Base-by-base conservation (phyloP, 768 basidiomycete species). In the Serpula lacrymans region DNA sequence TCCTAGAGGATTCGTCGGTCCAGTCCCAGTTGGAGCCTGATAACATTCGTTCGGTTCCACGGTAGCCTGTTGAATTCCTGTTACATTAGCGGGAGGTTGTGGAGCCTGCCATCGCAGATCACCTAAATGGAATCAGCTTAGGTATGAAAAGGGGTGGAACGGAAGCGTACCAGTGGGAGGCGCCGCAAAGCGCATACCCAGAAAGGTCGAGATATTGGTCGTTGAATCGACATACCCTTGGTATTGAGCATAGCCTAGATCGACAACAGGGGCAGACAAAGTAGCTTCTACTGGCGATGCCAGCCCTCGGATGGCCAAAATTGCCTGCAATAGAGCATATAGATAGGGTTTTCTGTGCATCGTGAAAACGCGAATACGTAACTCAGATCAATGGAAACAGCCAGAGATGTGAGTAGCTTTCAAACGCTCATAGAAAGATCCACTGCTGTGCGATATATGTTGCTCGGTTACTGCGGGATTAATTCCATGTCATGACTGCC, bases 201-300 rank as follows among this genome's bases (percentile, higher is more conserved):
- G 56, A 43, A 71, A 74, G 12, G 54, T 47, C 0, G 64, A 62
- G 41, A 67, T 60, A 11, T 53, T 51, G 2, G 63, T 64, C 0
- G 58, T 58, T 0, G 58, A 30, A 37, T 70, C 59, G 11, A 68
- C 50, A 1, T 52, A 37, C 1, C 72, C 74, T 53, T 68, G 61
- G 41, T 74, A 76, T 39, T 56, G 52, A 0, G 73, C 68, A 46
- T 73, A 71, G 2, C 72, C 72, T 11, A 75, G 55, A 40, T 74
- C 59, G 12, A 74, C 62, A 24, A 68, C 40, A 0, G 53, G 51
- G n/a, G n/a, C n/a, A n/a, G n/a, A n/a, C n/a, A n/a, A 23, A 33
- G 6, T 33, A 7, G 6, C n/a, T 6, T 18, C n/a, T n/a, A 18
- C 20, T 6, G 31, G 31, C n/a, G 31, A 33, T 14, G 31, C 31